A percentile compares a stretch with the other conserved stretches of the same genome.
Evolutionary conservation across 228 moss, liverwort and hornwort genomes (phyloP).

Genomic region (Sphagnum magellanicum): DNA sequence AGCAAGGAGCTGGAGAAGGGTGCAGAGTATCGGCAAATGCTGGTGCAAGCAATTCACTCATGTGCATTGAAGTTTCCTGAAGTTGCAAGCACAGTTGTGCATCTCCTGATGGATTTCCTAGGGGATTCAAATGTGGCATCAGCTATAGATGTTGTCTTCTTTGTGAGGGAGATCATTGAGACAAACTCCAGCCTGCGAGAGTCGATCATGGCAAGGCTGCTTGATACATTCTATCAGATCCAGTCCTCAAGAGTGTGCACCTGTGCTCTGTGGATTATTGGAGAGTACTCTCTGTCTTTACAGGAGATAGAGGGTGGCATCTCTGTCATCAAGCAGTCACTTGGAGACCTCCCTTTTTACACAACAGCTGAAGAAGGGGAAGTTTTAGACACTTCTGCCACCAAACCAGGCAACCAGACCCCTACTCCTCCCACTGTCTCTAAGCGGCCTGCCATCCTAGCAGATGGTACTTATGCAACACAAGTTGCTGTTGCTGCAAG

Average conservation of each 20-base stretch:
- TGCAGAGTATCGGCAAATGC: conserved; percentile 96
- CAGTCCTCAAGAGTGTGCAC: conserved; percentile 88
- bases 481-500: conserved; percentile 77
- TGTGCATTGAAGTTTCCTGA: conserved; percentile 92
- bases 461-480: conserved; percentile 93
- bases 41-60: conserved; percentile 91
- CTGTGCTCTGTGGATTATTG: conserved; percentile 95
- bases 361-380: conserved; percentile 76
- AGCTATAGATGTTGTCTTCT: conserved; percentile 96
- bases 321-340: conserved; percentile 71
- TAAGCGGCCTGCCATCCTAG: conserved; percentile 87
- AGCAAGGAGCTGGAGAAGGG: conserved; percentile 93
- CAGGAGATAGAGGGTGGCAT: conserved; percentile 81
- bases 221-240: conserved; percentile 93
- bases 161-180: conserved; percentile 91
- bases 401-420: conserved; percentile 20
- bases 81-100: conserved; percentile 91
- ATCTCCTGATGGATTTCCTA: conserved; percentile 91
- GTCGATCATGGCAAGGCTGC: conserved; percentile 78
- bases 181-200: conserved; percentile 80
- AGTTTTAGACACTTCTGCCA: conserved; percentile 33
- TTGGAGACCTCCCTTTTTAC: conserved; percentile 87
- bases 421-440: conserved; percentile 46
- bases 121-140: conserved; percentile 91
- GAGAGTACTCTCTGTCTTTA: conserved; percentile 82